Evolutionary conservation across 2,329 filamentous ascomycete species (phyloP), one percentile per base, ranked within the genome.

Genomic region (Trichoderma simmonsii): DNA sequence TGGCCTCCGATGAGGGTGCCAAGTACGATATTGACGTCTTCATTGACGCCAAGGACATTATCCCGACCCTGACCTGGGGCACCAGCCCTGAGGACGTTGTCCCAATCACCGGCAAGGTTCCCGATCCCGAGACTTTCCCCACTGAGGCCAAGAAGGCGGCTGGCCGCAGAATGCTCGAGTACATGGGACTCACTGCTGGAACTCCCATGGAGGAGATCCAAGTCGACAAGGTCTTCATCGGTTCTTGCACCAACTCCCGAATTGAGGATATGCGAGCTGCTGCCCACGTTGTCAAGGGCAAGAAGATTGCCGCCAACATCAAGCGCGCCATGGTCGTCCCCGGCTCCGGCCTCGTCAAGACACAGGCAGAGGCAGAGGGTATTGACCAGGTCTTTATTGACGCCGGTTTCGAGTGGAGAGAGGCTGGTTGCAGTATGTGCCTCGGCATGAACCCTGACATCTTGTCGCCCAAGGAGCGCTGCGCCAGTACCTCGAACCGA

Each of bases 361-460:
- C 91, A 73, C 92, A 94, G 82, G 96, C 96, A 6, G 95, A 99
- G 83, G 85, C 89, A 3, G 96, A 98, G 83, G 95, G 95, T 68
- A 90, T 99, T 5, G 93, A 98, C 83, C 93, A 94, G 85, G 92
- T 98, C 79, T 98, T 99, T 83, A 79, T 85, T 9, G 93, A 97
- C 73, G 95, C 96, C 63, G 96, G 96, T 8, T 98, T 98, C 76
- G 95, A 98, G 82, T 98, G 95, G 95, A 90, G 96, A 80, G 96
- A 99, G 85, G 96, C 96, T 76, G 96, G 96, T 64, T 99, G 96
- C 88, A 97, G 93, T 74, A 99, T 99, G 96, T 98, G 96, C 81
- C 88, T 99, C 70, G 96, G 96, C 81, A 99, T 99, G 95, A 99
- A 99, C 86, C 95, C 96, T 0, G 96, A 99, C 81, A 98, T 99